Evolutionary conservation across 441 rosid species (phyloP), one percentile per base, ranked within the genome.

Genomic region (Biscutella laevigata): DNA sequence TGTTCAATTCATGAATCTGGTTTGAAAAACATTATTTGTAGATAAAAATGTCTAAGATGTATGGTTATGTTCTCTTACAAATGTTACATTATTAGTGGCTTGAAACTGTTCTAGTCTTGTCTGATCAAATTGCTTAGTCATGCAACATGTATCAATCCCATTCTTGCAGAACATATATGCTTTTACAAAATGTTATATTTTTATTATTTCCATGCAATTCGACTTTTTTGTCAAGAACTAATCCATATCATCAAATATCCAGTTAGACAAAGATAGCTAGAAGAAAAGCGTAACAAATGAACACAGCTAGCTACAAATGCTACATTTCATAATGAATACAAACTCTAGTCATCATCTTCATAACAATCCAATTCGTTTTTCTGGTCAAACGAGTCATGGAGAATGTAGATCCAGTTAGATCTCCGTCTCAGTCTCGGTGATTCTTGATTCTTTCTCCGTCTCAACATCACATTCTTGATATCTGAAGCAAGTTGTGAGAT

Each of bases 401-500:
- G 50, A 46, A 13, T 38, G 44, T 43, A 30, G 29, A 61, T 70
- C 72, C 40, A 66, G 3, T 53, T 33, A 38, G 3, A n/a, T n/a
- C n/a, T n/a, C n/a, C n/a, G 62, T 53, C 66, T 43, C 71, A 7
- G 11, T 53, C 61, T 44, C 45, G 3, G 51, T 58, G 71, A 50
- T 54, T 66, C 9, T 26, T 32, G 28, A 12, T 43, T 57, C 63
- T 60, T 41, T 64, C 53, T 57, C 49, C 33, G 32, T 24, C 19
- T 54, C 57, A n/a, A 53, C 66, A 57, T 43, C 61, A 69, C 88
- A 81, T 53, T 81, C 86, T 24, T 72, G 81, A 75, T 71, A 81
- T 72, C 95, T 76, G 76, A 71, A 84, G 71, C 98, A 90, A 32
- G 72, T 55, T 46, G 70, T 33, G 30, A 84, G 84, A 73, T 90